These are phyloP conservation scores for Crucihimalaya himalaica DNA, from an alignment of 345 rosid species.

Conservation along the genomic window DNA sequence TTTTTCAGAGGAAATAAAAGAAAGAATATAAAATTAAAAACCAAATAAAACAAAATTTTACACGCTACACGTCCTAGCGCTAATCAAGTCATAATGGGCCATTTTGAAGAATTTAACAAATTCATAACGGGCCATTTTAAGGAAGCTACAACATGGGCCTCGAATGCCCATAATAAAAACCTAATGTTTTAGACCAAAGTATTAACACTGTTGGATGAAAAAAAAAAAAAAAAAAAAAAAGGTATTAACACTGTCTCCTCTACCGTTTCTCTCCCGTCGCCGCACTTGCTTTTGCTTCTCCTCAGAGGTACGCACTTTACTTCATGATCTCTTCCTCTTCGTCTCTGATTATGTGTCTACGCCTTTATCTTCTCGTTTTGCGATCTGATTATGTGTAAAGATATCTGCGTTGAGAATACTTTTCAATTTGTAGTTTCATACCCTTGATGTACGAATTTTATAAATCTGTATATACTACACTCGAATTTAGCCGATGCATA, in stretches of 20 bases:
- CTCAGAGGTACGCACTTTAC: constrained; percentile 15
- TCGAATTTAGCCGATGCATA: background rate
- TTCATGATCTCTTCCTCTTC: background rate
- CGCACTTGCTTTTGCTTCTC: constrained; percentile 38
- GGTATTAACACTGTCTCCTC: no score
- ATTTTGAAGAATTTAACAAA: no score
- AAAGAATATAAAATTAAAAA: no score
- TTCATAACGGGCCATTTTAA: no score
- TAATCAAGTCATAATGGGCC: background rate
- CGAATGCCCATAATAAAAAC: no score
- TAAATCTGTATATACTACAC: no score
- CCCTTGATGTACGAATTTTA: background rate
- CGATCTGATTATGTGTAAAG: background rate
- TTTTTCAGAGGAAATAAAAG: no score
- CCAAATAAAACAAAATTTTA: no score
- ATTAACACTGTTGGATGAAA: no score
- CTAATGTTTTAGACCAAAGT: no score
- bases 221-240: no score
- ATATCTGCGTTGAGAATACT: background rate
- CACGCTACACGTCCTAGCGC: no score
- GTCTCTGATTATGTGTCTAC: background rate
- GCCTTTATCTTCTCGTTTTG: background rate
- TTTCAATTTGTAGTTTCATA: background rate
- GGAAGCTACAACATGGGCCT: background rate
- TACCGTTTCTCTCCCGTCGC: constrained; percentile 13